Percentiles rank a stretch among this genome's conserved stretches.
Evolutionary conservation across 148 eudicot species (phyloP).

Genomic region (Amaranthus cruentus): DNA sequence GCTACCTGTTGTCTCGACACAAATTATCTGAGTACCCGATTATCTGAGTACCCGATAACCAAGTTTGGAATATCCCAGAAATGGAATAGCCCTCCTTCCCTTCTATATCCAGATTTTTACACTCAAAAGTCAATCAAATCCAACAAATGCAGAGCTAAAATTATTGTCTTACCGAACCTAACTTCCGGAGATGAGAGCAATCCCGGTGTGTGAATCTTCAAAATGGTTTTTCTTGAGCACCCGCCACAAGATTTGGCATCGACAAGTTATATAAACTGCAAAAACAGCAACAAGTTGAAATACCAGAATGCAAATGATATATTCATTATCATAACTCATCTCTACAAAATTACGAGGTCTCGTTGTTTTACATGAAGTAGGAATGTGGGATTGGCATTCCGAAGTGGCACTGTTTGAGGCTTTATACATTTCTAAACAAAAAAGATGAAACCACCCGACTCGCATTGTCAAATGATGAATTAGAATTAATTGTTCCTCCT

Average conservation of each 20-base stretch:
- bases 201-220: too few species aligned
- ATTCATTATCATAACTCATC: conserved; percentile 2
- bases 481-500: neutral
- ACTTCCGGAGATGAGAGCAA: too few species aligned
- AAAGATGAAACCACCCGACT: neutral
- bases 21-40: too few species aligned
- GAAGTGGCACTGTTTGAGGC: conserved; percentile 10
- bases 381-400: conserved; percentile 13
- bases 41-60: too few species aligned
- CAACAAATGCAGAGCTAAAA: too few species aligned
- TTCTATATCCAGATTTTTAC: too few species aligned
- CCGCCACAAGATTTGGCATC: neutral
- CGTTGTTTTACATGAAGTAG: conserved; percentile 18
- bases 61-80: too few species aligned
- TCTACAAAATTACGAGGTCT: conserved; percentile 15
- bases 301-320: neutral
- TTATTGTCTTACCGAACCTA: too few species aligned
- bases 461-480: neutral
- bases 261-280: neutral
- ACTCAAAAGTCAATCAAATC: too few species aligned
- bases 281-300: neutral
- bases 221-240: too few species aligned
- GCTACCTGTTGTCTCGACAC: too few species aligned
- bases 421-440: conserved; percentile 7
- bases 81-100: too few species aligned